Evolutionary conservation across 2,329 filamentous ascomycete species (phyloP), one percentile per base, ranked within the genome.

Genomic region (Curvularia verruculosa): DNA sequence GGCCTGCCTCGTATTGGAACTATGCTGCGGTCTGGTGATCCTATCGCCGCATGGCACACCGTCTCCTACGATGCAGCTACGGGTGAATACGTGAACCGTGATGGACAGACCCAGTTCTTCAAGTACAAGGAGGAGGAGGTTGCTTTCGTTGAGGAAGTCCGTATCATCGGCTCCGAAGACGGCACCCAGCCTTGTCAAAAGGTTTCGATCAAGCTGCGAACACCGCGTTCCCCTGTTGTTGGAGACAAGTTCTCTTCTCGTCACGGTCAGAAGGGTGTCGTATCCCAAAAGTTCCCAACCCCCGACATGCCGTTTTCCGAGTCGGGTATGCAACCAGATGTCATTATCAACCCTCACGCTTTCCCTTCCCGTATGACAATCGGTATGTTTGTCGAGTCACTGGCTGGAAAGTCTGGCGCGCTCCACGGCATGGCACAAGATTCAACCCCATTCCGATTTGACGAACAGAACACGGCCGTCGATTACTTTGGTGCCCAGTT

Each of bases 341-440:
- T 96, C 70, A 99, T 99, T 78, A 99, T 99, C 83, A 99, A 99
- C 80, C 95, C 95, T 39, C 95, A 99, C 84, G 95, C 95, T 73
- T 99, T 99, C 84, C 95, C 95, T 7, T 98, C 94, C 44, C 93
- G 95, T 79, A 99, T 99, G 95, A 99, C 95, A 19, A 99, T 99
- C 74, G 95, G 95, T 73, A 98, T 98, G 91, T 98, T 99, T 78
- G 87, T 99, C 73, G 95, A 99, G 81, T 97, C 93, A 5, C 84
- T 99, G 50, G 95, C 95, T 9, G 95, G 95, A 59, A 99, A 99
- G 81, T 87, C 94, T 9, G 95, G 95, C 45, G 91, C 94, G 13
- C 85, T 99, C 34, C 95, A 99, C 75, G 95, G 95, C 45, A 84
- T 97, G n/a, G 91, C 95, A 0, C 95, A 98, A 77, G 95, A 99